phyloP scores from a whole-genome alignment of 148 eudicot species.

The Spergularia bocconei region DNA sequence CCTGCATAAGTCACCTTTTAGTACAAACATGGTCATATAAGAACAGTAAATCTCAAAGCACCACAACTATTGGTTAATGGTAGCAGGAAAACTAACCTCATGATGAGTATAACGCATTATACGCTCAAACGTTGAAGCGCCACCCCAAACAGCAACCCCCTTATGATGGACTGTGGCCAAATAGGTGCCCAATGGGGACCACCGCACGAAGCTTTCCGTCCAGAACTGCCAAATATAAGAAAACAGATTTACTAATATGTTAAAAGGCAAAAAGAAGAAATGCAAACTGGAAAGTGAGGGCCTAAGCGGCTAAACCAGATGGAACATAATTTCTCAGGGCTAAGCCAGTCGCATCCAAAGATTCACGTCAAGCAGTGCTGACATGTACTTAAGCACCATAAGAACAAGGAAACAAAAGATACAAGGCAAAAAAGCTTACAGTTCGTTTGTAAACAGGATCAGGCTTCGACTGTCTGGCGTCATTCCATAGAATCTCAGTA shows the following conservation, averaged over 20 bases:
- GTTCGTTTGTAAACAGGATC: slow-evolving; percentile 80
- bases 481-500: slow-evolving; percentile 94
- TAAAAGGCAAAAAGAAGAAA: background rate
- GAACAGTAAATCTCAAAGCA: background rate
- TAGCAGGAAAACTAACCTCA: slow-evolving; percentile 42
- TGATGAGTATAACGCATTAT: slow-evolving; percentile 88
- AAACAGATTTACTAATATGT: background rate
- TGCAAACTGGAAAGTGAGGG: background rate
- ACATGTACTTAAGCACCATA: background rate
- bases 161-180: slow-evolving; percentile 90
- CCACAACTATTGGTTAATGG: background rate
- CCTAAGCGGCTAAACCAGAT: background rate
- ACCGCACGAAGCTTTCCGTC: slow-evolving; percentile 95
- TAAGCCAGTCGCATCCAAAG: background rate
- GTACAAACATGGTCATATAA: background rate
- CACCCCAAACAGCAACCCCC: slow-evolving; percentile 98
- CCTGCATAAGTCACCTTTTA: slow-evolving; percentile 44
- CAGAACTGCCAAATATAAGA: slow-evolving; percentile 47
- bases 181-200: slow-evolving; percentile 95
- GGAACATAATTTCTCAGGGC: background rate
- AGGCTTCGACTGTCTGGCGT: slow-evolving; percentile 87
- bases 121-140: slow-evolving; percentile 71
- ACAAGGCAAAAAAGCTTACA: slow-evolving; percentile 37
- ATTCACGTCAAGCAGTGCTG: background rate
- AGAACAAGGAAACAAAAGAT: background rate